phyloP scores from a whole-genome alignment of 1,284 basidiomycete species.

The Volvariella surrecta region DNA sequence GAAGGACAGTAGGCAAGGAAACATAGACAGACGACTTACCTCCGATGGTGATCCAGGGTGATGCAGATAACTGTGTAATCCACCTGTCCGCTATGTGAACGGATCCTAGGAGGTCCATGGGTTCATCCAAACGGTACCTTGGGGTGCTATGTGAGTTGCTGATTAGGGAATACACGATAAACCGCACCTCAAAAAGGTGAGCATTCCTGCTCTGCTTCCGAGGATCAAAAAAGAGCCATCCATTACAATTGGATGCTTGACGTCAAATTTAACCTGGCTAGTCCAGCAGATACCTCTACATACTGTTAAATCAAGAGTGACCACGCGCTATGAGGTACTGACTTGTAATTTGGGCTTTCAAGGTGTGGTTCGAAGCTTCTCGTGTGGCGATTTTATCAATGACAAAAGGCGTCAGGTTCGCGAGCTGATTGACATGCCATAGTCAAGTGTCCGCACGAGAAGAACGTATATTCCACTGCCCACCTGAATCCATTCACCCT shows the following conservation, averaged over 20 bases:
- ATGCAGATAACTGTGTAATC: conserved; percentile 52
- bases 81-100: conserved; percentile 34
- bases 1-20: background rate
- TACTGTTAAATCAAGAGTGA: too few species aligned
- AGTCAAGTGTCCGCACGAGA: background rate
- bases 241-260: conserved; percentile 45
- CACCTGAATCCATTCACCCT: conserved; percentile 51
- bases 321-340: conserved; percentile 10
- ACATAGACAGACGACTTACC: conserved; percentile 31
- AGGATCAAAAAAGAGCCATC: conserved; percentile 69
- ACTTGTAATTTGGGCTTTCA: conserved; percentile 38
- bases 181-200: conserved; percentile 50
- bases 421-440: conserved; percentile 23
- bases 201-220: conserved; percentile 54
- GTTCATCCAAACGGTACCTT: too few species aligned
- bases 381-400: too few species aligned
- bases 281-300: conserved; percentile 60
- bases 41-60: conserved; percentile 34
- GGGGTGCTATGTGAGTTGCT: background rate
- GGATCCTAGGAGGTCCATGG: conserved; percentile 22
- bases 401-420: conserved; percentile 37
- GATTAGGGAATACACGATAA: background rate
- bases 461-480: conserved; percentile 8
- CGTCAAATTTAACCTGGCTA: conserved; percentile 42
- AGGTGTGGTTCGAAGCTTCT: conserved; percentile 11